These are phyloP conservation scores for Pichia paraexigua DNA, from an alignment of 805 yeast species.

Conservation along the genomic window DNA sequence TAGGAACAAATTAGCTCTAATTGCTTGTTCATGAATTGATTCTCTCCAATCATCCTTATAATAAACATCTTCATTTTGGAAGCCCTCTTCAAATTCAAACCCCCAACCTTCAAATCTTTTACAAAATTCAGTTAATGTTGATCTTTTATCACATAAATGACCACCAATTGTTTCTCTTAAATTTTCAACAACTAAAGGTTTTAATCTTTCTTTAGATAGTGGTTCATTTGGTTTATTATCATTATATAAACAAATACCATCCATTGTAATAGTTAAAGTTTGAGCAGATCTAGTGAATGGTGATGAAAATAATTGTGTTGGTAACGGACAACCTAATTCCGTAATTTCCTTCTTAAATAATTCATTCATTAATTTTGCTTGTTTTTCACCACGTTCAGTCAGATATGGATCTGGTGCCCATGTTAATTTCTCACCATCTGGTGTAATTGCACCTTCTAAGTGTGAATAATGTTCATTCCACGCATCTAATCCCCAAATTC, in stretches of 20 bases:
- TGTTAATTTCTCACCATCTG: conserved; percentile 39
- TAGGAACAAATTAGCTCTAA: conserved; percentile 40
- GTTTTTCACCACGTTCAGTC: conserved; percentile 46
- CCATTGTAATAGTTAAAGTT: conserved; percentile 47
- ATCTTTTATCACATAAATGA: conserved; percentile 54
- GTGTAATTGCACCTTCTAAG: conserved; percentile 30
- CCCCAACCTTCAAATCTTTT: conserved; percentile 34
- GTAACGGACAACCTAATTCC: conserved; percentile 44
- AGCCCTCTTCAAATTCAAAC: conserved; percentile 37
- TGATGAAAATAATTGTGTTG: conserved; percentile 47
- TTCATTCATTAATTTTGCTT: conserved; percentile 42
- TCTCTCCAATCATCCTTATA: conserved; percentile 42
- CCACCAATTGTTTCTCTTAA: conserved; percentile 55
- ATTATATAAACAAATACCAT: conserved; percentile 28
- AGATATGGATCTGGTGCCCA: conserved; percentile 59
- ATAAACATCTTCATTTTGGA: conserved; percentile 42
- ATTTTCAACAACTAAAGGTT: conserved; percentile 34
- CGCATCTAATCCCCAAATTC: conserved; percentile 44
- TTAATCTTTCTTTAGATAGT: conserved; percentile 13
- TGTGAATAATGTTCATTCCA: conserved; percentile 53
- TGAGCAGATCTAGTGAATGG: conserved; percentile 60
- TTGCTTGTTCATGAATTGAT: conserved; percentile 38
- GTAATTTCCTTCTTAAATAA: conserved; percentile 37
- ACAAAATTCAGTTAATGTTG: conserved; percentile 12
- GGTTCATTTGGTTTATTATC: conserved; percentile 6